Percentiles rank a stretch among this genome's conserved stretches.
These are phyloP conservation scores for Leccinum subrobustum DNA, from an alignment of 1,284 basidiomycete genomes.

Conservation along the genomic window DNA sequence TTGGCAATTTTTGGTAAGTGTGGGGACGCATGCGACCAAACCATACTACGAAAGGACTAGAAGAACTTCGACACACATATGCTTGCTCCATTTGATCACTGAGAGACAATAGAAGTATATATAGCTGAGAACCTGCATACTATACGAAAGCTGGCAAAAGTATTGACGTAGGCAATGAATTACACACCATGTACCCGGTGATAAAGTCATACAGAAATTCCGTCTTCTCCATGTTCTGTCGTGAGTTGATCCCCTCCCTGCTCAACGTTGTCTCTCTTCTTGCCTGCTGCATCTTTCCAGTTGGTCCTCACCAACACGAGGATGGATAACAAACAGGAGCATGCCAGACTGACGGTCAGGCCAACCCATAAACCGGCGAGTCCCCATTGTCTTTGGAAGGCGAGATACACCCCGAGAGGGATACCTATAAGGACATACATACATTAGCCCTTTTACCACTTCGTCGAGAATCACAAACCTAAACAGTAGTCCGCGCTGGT, in stretches of 20 bases:
- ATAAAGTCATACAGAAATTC: background rate
- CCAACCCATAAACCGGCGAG: slow-evolving; percentile 29
- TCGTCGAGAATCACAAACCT: slow-evolving; percentile 16
- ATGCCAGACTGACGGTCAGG: slow-evolving; percentile 24
- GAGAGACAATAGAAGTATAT: background rate
- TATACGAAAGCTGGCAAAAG: background rate
- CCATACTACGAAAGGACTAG: background rate
- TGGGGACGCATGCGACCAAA: background rate
- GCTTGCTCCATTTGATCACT: background rate
- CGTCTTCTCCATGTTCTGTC: background rate
- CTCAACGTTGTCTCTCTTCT: background rate
- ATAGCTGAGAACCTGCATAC: background rate
- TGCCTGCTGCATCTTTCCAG: slow-evolving; percentile 13
- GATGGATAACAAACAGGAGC: slow-evolving; percentile 19
- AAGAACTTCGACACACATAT: background rate
- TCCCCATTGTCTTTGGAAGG: slow-evolving; percentile 25
- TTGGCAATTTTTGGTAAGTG: background rate
- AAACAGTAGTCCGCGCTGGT: slow-evolving; percentile 22
- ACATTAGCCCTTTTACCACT: background rate
- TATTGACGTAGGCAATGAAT: background rate
- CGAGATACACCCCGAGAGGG: slow-evolving; percentile 29
- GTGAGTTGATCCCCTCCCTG: background rate
- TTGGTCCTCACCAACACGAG: slow-evolving; percentile 19
- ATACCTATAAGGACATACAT: slow-evolving; percentile 18
- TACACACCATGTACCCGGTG: background rate